Evolutionary conservation across 805 yeast genomes (phyloP).

Genomic region (Candida stauntonica): DNA sequence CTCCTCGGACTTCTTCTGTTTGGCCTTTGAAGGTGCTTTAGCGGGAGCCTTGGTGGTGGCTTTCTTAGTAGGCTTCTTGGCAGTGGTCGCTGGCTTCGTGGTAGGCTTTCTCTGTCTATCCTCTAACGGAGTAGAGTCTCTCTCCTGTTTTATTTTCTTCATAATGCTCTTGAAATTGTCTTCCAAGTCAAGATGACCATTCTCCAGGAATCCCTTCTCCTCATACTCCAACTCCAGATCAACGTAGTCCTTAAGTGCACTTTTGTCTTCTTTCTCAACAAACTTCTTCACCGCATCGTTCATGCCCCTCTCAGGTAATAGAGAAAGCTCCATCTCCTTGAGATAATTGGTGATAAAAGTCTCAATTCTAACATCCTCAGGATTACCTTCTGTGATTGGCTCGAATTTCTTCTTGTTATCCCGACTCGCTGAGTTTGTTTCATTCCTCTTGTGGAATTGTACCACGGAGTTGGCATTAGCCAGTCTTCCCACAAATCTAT

Average conservation of each 20-base stretch:
- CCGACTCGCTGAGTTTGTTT: not conserved
- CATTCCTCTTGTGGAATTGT: slow-evolving; percentile 55
- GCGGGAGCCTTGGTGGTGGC: not conserved
- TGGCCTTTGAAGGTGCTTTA: not conserved
- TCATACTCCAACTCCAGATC: slow-evolving; percentile 38
- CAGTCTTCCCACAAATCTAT: slow-evolving; percentile 82
- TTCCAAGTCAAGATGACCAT: slow-evolving; percentile 36
- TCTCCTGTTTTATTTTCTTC: slow-evolving; percentile 36
- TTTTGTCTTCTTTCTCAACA: slow-evolving; percentile 80
- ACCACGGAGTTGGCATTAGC: slow-evolving; percentile 90
- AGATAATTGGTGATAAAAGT: slow-evolving; percentile 60
- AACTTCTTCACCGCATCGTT: slow-evolving; percentile 66
- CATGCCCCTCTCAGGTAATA: slow-evolving; percentile 74
- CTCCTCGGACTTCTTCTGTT: slow-evolving; percentile 6
- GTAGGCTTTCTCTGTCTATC: not conserved
- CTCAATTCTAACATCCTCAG: slow-evolving; percentile 50
- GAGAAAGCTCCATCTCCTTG: slow-evolving; percentile 55
- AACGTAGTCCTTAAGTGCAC: slow-evolving; percentile 60
- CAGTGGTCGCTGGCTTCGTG: not conserved
- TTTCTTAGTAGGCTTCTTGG: not conserved
- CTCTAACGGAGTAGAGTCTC: too few relatives aligned
- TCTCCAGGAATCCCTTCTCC: slow-evolving; percentile 26
- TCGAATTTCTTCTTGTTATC: not conserved
- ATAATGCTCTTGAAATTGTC: slow-evolving; percentile 42
- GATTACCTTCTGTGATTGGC: slow-evolving; percentile 16